Percentiles rank a stretch among this genome's conserved stretches.
Conservation (phyloP, 495 filamentous ascomycete species). For the Baudoinia panamericana region DNA sequence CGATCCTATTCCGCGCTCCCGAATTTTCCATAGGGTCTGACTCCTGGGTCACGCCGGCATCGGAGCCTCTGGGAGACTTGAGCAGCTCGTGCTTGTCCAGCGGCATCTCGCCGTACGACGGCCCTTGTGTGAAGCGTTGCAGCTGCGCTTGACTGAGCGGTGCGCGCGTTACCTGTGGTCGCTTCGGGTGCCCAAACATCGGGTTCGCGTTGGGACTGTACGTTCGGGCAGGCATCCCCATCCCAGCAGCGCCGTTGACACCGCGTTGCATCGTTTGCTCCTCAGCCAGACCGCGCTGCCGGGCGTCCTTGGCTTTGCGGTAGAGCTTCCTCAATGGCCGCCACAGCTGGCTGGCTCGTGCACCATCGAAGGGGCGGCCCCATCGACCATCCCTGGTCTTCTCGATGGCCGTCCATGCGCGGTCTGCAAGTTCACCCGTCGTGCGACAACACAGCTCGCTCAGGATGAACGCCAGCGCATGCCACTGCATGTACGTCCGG, state of each 20-base stretch:
- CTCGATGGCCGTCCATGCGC: conserved; percentile 69
- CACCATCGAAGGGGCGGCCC: conserved; percentile 35
- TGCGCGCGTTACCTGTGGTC: conserved; percentile 9
- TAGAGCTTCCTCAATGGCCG: conserved; percentile 58
- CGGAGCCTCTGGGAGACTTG: conserved; percentile 2
- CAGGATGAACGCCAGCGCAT: conserved; percentile 62
- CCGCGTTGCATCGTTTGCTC: conserved; percentile 9
- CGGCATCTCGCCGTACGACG: conserved; percentile 14
- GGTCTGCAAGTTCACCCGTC: conserved; percentile 53
- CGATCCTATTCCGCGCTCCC: no score
- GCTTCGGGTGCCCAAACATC: conserved; percentile 16
- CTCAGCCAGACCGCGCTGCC: conserved; percentile 33
- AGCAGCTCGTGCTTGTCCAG: conserved; percentile 18
- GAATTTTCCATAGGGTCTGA: conserved; percentile 4
- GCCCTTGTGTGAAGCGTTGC: conserved; percentile 8
- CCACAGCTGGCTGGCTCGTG: conserved; percentile 56
- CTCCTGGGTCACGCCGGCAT: not conserved
- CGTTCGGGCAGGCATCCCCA: not conserved
- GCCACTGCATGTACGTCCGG: conserved; percentile 69
- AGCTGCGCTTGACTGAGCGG: conserved; percentile 19
- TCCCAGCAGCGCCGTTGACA: not conserved
- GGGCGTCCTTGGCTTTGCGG: conserved; percentile 47
- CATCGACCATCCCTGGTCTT: conserved; percentile 26
- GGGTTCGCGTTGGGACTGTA: conserved; percentile 19
- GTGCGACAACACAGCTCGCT: conserved; percentile 66